Base-by-base conservation (phyloP, 768 basidiomycete species). In the Boletus tylopilopsis region DNA sequence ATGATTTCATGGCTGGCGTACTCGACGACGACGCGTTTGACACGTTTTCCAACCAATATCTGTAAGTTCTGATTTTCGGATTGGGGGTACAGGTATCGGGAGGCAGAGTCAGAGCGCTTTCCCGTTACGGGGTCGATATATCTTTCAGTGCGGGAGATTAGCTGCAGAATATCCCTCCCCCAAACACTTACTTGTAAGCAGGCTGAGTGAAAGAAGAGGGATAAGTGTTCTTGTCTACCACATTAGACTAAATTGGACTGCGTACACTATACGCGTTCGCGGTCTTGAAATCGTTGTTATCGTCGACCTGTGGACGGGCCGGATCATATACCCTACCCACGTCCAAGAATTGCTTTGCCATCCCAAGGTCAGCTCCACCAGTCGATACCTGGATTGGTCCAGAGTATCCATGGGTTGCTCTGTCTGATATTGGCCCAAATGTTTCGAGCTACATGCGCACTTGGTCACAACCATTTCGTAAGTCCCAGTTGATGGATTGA, bases 361-460 rank as follows among this genome's bases (percentile, higher is more conserved):
- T 1, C 2, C 29, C 46, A 42, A 58, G n/a, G 30, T 38, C 2
- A 16, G 22, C 15, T 9, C 45, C 42, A 10, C 49, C 48, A 15
- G 9, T 16, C 12, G 67, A 66, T 24, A 69, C 54, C 13, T 54
- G 44, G 35, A 69, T 38, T 0, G 69, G 69, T 2, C 69, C 69
- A 0, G 61, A 57, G 45, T 69, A 67, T 1, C 74, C 73, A 43
- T 75, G 73, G 0, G 65, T 67, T 4, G 34, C 23, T n/a, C 71
- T 12, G 74, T 72, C 50, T 56, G 48, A 9, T 23, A 57, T 47
- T 2, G 54, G 61, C 12, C 68, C 55, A 45, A 72, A 74, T 1
- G 68, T 70, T 54, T 75, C 73, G 16, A 70, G 0, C 74, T 67
- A 80, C 78, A 76, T n/a, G n/a, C n/a, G n/a, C 0, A 75, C 75